Evolutionary conservation across 164 flowering plant genomes (phyloP).

Genomic region (Sextonia rubra): DNA sequence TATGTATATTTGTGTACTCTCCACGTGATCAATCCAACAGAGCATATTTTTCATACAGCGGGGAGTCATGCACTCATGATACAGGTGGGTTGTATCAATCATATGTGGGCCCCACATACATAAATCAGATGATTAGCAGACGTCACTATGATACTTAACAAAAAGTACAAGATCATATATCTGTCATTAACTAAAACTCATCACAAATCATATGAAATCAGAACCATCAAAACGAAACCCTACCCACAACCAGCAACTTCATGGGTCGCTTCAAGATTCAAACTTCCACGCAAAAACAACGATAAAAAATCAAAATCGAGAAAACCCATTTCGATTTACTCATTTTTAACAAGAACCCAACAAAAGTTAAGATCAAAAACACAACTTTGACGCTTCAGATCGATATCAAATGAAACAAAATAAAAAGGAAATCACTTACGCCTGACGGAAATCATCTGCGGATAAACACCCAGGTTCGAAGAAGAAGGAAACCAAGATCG

Average conservation of each 20-base stretch:
- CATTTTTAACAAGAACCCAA: background rate
- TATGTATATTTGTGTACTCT: no score
- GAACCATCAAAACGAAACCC: background rate
- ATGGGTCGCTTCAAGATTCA: background rate
- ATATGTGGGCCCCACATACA: background rate
- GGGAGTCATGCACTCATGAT: no score
- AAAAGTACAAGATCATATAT: background rate
- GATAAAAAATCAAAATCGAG: background rate
- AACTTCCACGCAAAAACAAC: background rate
- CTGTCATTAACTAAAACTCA: no score
- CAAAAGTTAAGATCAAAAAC: background rate
- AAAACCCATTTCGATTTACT: background rate
- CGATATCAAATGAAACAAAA: background rate
- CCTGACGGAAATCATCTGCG: slow-evolving; percentile 53
- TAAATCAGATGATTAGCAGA: background rate
- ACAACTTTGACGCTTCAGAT: background rate
- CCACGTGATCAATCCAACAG: no score
- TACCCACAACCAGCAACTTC: background rate
- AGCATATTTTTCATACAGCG: no score
- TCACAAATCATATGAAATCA: background rate
- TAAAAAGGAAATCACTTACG: slow-evolving; percentile 44
- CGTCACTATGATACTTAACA: background rate
- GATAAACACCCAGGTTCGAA: slow-evolving; percentile 41
- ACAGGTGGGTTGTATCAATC: background rate
- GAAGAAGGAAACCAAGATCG: slow-evolving; percentile 23